Conservation (phyloP, 139 green algal species). For the Coelastrella sp. region DNA sequence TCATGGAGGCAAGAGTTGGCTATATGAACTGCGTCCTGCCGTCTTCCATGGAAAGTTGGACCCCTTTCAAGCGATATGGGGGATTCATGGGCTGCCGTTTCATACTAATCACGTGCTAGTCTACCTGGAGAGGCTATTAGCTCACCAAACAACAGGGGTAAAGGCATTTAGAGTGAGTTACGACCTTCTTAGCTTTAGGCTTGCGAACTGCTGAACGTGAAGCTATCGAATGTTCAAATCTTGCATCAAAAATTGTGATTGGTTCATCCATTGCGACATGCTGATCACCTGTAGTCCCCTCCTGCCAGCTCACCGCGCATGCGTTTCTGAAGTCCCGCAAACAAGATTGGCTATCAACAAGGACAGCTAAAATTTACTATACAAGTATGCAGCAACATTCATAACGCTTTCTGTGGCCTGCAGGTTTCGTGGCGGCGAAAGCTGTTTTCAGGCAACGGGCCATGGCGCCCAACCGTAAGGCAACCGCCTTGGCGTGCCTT, state of each 20-base stretch:
- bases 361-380: too few relatives aligned
- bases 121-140: neutral
- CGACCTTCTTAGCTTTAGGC: too few relatives aligned
- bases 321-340: too few relatives aligned
- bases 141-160: too few relatives aligned
- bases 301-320: too few relatives aligned
- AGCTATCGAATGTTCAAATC: neutral
- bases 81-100: neutral
- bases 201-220: neutral
- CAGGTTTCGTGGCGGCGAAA: neutral
- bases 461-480: neutral
- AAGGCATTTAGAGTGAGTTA: too few relatives aligned
- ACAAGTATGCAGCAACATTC: too few relatives aligned
- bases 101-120: neutral
- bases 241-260: too few relatives aligned
- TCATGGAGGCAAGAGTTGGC: neutral
- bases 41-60: neutral
- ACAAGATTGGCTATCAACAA: too few relatives aligned
- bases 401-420: neutral
- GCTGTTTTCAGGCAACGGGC: neutral
- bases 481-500: neutral
- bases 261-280: too few relatives aligned
- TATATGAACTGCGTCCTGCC: neutral
- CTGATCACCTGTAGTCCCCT: too few relatives aligned
- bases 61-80: neutral